Conservation (phyloP, 768 basidiomycete genomes). For the Pleurotus salmoneostramineus region DNA sequence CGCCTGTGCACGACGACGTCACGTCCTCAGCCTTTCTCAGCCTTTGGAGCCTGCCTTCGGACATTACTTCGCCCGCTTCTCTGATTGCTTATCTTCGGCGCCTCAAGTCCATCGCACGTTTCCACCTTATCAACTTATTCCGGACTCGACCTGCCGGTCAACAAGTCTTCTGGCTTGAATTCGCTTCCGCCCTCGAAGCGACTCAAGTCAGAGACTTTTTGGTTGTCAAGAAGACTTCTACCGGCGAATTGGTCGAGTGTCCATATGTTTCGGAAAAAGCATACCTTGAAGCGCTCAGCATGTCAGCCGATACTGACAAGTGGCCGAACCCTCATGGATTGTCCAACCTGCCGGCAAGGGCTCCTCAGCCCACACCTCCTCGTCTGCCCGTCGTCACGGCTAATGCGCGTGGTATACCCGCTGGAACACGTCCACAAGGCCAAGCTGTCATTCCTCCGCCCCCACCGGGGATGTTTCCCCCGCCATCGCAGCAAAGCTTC, state of each 20-base stretch:
- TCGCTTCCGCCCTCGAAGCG: conserved; percentile 1
- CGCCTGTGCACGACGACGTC: neutral
- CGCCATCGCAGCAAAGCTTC: neutral
- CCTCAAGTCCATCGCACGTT: conserved; percentile 6
- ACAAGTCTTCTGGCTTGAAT: conserved; percentile 7
- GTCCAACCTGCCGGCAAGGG: conserved; percentile 1
- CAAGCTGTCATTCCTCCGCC: neutral
- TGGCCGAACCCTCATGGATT: conserved; percentile 7
- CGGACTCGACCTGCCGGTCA: neutral
- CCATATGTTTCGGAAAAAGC: conserved; percentile 3
- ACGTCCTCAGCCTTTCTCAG: conserved; percentile 1
- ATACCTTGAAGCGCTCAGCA: neutral
- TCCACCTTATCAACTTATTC: conserved; percentile 4
- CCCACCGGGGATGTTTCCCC: neutral
- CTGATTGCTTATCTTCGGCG: conserved; percentile 4
- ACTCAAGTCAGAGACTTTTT: conserved; percentile 2
- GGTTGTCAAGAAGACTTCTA: conserved; percentile 3
- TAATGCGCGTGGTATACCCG: neutral
- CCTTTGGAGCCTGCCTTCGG: conserved; percentile 2
- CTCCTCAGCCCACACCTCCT: neutral
- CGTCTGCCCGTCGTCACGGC: neutral
- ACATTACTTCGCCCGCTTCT: neutral
- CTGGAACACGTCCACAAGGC: neutral
- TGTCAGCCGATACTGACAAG: conserved; percentile 1
- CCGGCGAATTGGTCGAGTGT: conserved; percentile 5